A percentile compares a stretch with the other conserved stretches of the same genome.
Evolutionary conservation across 2,329 filamentous ascomycete species (phyloP).

Genomic region (Exserohilum rostratum): DNA sequence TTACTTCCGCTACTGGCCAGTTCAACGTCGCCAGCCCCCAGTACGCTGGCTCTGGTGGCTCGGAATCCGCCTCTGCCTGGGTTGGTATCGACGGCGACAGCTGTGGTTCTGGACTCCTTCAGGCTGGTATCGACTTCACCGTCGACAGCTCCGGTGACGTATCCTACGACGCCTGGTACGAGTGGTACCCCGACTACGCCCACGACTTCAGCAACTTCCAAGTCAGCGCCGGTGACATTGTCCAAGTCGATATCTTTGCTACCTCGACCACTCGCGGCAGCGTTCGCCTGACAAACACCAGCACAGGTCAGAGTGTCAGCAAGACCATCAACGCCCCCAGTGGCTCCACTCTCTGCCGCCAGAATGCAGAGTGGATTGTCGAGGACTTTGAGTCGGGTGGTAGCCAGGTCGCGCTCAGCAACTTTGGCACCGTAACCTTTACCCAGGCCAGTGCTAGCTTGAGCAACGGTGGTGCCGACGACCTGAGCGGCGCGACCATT

Average conservation of each 20-base stretch:
- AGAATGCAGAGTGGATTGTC: slow-evolving; percentile 66
- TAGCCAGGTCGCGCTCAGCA: not conserved
- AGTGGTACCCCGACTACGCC: slow-evolving; percentile 65
- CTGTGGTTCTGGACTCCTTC: slow-evolving; percentile 60
- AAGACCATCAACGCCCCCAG: slow-evolving; percentile 52
- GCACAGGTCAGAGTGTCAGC: slow-evolving; percentile 58
- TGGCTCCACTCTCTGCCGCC: slow-evolving; percentile 15
- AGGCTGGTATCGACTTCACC: slow-evolving; percentile 64
- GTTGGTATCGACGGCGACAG: slow-evolving; percentile 68
- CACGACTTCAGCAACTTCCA: slow-evolving; percentile 58
- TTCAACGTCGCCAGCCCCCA: slow-evolving; percentile 61
- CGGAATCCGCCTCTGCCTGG: slow-evolving; percentile 61
- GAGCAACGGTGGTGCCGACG: not conserved
- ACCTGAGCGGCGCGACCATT: not conserved
- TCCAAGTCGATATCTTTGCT: slow-evolving; percentile 50
- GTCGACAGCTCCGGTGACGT: slow-evolving; percentile 41
- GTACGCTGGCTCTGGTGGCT: slow-evolving; percentile 44
- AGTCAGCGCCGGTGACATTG: slow-evolving; percentile 54
- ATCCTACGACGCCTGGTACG: slow-evolving; percentile 64
- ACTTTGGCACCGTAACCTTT: slow-evolving; percentile 3
- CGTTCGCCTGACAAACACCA: slow-evolving; percentile 59
- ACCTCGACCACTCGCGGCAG: slow-evolving; percentile 53
- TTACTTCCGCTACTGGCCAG: slow-evolving; percentile 60
- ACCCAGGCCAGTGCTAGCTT: not conserved
- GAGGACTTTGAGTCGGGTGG: not conserved